phyloP scores from a whole-genome alignment of 352 stramenopile species.

The Halophytophthora batemanensis region DNA sequence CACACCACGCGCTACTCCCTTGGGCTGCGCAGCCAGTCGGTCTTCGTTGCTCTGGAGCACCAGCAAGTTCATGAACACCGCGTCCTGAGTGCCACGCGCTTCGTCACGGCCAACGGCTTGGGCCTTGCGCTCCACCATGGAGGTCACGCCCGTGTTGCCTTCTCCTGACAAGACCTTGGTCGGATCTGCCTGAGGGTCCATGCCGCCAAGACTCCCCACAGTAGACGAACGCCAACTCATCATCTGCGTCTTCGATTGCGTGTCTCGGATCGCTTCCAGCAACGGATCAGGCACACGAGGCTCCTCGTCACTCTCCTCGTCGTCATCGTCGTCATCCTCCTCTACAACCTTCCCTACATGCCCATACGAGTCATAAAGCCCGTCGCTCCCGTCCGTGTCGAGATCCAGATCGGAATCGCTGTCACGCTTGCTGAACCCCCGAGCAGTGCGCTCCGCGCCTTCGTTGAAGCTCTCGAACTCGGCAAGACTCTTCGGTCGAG shows the following conservation, averaged over 20 bases:
- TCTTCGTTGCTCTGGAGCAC: constrained; percentile 58
- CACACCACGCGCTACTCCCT: constrained; percentile 10
- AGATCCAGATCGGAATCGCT: constrained; percentile 21
- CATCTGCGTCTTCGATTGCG: constrained; percentile 52
- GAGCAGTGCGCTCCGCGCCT: constrained; percentile 18
- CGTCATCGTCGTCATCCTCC: constrained; percentile 29
- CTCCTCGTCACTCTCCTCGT: constrained; percentile 33
- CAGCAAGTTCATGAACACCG: constrained; percentile 66
- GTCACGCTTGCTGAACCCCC: constrained; percentile 6
- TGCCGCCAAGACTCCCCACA: constrained; percentile 3
- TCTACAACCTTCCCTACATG: constrained; percentile 1
- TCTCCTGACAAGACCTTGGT: constrained; percentile 47
- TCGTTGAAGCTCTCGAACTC: constrained; percentile 67
- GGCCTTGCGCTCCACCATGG: constrained; percentile 58
- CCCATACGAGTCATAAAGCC: neutral
- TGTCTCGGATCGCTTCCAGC: constrained; percentile 58
- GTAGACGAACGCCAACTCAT: constrained; percentile 65
- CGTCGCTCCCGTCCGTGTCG: constrained; percentile 15
- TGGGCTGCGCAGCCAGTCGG: constrained; percentile 25
- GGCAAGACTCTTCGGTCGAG: constrained; percentile 44
- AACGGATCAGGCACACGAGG: constrained; percentile 41
- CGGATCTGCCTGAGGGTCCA: constrained; percentile 13
- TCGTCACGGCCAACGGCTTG: constrained; percentile 50
- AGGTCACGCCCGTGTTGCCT: constrained; percentile 73
- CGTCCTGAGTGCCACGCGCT: constrained; percentile 50